Evolutionary conservation across 2,329 filamentous ascomycete species (phyloP).

Genomic region (Talaromyces pinophilus): DNA sequence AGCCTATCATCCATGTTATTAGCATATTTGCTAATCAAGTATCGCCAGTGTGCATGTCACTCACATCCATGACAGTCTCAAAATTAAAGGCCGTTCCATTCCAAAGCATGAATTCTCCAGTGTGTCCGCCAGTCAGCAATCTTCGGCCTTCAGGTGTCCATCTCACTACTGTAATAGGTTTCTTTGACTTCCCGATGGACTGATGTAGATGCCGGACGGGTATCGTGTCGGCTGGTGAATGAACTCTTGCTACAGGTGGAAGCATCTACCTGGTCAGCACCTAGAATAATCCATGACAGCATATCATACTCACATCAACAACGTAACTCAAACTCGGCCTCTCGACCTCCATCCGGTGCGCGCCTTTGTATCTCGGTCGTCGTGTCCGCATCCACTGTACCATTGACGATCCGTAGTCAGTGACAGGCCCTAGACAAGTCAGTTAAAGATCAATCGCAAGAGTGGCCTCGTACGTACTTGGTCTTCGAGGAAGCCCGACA

Average conservation of each 20-base stretch:
- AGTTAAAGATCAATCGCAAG: background rate
- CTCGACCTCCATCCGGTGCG: conserved; percentile 73
- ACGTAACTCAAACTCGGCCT: conserved; percentile 87
- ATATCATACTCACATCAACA: conserved; percentile 66
- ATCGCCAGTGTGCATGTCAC: conserved; percentile 24
- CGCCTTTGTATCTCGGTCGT: conserved; percentile 71
- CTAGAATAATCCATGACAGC: background rate
- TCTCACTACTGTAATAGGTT: conserved; percentile 92
- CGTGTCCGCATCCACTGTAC: conserved; percentile 89
- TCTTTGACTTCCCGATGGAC: conserved; percentile 97
- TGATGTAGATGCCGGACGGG: conserved; percentile 95
- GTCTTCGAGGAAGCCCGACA: conserved; percentile 43
- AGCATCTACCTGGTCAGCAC: conserved; percentile 65
- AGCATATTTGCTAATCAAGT: background rate
- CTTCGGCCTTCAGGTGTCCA: conserved; percentile 97
- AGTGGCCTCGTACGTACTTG: conserved; percentile 35
- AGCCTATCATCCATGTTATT: conserved; percentile 50
- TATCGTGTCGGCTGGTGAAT: conserved; percentile 78
- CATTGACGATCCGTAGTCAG: conserved; percentile 87
- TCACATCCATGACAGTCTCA: conserved; percentile 90
- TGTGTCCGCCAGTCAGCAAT: conserved; percentile 88
- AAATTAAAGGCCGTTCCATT: conserved; percentile 99
- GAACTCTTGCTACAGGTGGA: conserved; percentile 73
- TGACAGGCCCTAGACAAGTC: conserved; percentile 71
- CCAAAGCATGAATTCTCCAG: conserved; percentile 97